These are phyloP conservation scores for Cochlearia excelsa DNA, from an alignment of 345 rosid genomes.

Conservation along the genomic window DNA sequence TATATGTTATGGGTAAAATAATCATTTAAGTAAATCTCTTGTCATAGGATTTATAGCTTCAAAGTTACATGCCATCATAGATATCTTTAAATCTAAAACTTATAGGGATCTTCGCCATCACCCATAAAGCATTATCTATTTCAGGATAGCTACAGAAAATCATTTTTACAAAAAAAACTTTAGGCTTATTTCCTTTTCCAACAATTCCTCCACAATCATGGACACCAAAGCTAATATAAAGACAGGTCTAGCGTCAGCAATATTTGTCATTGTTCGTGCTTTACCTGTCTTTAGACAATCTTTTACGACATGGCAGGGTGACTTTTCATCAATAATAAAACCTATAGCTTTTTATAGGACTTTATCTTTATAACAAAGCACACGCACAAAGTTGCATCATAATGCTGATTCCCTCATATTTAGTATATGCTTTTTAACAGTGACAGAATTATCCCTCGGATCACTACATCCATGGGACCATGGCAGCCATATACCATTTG, in stretches of 20 bases:
- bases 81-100: slow-evolving; percentile 14
- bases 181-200: slow-evolving; percentile 36
- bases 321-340: slow-evolving; percentile 32
- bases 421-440: slow-evolving; percentile 29
- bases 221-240: slow-evolving; percentile 34
- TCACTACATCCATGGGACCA: slow-evolving; percentile 22
- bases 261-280: slow-evolving; percentile 33
- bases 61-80: slow-evolving; percentile 15
- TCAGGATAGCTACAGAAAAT: slow-evolving; percentile 26
- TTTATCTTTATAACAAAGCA: slow-evolving; percentile 37
- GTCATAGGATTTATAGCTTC: slow-evolving; percentile 13
- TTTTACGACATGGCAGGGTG: slow-evolving; percentile 34
- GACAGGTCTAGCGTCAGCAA: slow-evolving; percentile 32
- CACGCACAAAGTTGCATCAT: slow-evolving; percentile 26
- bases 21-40: slow-evolving; percentile 1
- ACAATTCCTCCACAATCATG: slow-evolving; percentile 38
- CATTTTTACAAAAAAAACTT: slow-evolving; percentile 10
- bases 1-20: slow-evolving; percentile 16
- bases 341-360: slow-evolving; percentile 27
- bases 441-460: slow-evolving; percentile 16
- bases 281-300: slow-evolving; percentile 24
- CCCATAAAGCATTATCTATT: slow-evolving; percentile 21
- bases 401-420: slow-evolving; percentile 23
- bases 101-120: slow-evolving; percentile 23
- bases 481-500: slow-evolving; percentile 28